These are phyloP conservation scores for Cudoniella acicularis DNA, from an alignment of 495 filamentous ascomycete species.

Conservation along the genomic window DNA sequence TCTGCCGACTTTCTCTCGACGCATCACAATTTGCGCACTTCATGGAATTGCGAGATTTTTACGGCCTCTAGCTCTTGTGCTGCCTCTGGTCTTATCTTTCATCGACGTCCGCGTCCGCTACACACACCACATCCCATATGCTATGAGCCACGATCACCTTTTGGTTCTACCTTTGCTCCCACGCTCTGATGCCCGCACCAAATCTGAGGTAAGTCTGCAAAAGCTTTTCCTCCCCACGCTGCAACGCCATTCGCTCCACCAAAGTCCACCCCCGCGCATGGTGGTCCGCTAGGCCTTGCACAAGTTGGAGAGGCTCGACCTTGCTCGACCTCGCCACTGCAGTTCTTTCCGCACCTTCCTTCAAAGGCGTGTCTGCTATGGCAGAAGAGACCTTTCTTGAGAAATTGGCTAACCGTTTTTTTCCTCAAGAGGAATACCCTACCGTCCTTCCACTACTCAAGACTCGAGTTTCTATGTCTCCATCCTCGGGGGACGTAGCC, in stretches of 20 bases:
- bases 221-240: not conserved
- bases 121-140: not conserved
- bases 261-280: not conserved
- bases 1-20: too few species aligned
- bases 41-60: constrained; percentile 1
- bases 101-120: not conserved
- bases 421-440: constrained; percentile 1
- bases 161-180: not conserved
- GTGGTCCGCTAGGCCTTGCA: not conserved
- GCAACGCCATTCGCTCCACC: not conserved
- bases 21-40: not conserved
- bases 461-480: constrained; percentile 43
- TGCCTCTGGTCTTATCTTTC: not conserved
- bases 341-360: too few species aligned
- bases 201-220: not conserved
- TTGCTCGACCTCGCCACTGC: too few species aligned
- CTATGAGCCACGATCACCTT: not conserved
- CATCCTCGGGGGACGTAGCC: constrained; percentile 50
- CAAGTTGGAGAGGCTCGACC: not conserved
- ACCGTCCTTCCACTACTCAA: constrained; percentile 1
- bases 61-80: not conserved
- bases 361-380: not conserved
- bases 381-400: not conserved
- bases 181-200: not conserved
- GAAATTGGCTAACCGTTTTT: not conserved